phyloP scores from a whole-genome alignment of 192 early-diverging fungal species.

The Cladochytrium replicatum region DNA sequence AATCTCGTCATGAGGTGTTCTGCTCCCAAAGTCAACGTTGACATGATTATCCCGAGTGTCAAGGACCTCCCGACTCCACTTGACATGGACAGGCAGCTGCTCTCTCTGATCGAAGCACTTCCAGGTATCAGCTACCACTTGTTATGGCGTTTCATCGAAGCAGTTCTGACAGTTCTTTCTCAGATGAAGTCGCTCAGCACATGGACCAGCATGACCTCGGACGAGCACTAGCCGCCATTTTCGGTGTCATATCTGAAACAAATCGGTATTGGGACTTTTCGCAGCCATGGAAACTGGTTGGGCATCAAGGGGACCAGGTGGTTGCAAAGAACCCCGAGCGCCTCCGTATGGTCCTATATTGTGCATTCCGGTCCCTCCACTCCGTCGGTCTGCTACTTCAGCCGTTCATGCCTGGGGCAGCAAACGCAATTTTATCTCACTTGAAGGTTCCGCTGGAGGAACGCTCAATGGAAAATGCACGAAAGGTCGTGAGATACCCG shows the following conservation, averaged over 20 bases:
- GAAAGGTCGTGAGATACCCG: too few species aligned
- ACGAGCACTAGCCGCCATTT: conserved; percentile 46
- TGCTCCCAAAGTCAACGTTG: conserved; percentile 45
- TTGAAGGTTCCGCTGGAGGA: conserved; percentile 46
- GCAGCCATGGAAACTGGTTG: conserved; percentile 75
- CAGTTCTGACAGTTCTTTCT: not conserved
- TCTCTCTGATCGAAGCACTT: conserved; percentile 11
- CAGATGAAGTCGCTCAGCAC: conserved; percentile 10
- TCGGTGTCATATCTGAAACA: conserved; percentile 55
- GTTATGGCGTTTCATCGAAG: conserved; percentile 3
- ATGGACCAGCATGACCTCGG: conserved; percentile 54
- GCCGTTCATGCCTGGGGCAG: conserved; percentile 79
- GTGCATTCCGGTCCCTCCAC: conserved; percentile 65
- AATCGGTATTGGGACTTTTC: conserved; percentile 61
- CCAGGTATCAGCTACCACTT: conserved; percentile 2
- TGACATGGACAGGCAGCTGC: conserved; percentile 13
- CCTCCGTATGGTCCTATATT: conserved; percentile 58
- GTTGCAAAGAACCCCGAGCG: conserved; percentile 17
- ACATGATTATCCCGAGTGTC: conserved; percentile 24
- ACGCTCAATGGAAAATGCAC: conserved; percentile 49
- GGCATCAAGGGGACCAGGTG: conserved; percentile 23
- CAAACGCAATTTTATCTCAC: conserved; percentile 50
- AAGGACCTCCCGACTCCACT: conserved; percentile 15
- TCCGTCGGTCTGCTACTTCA: conserved; percentile 64
- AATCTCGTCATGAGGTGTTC: conserved; percentile 68